These are phyloP conservation scores for Ettlia oleoabundans DNA, from an alignment of 139 green algal genomes.

Conservation along the genomic window DNA sequence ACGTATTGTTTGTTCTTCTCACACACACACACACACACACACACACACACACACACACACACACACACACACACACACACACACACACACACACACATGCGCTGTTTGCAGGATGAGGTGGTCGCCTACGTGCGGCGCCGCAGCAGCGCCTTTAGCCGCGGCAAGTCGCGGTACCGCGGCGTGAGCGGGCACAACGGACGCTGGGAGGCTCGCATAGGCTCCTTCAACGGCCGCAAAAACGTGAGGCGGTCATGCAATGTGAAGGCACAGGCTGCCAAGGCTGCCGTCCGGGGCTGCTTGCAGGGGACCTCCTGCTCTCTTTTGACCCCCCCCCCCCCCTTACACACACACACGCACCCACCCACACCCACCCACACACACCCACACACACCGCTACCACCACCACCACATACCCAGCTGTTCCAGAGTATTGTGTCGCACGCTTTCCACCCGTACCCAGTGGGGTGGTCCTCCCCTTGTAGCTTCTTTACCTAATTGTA, in stretches of 20 bases:
- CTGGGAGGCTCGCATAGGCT: conserved; percentile 77
- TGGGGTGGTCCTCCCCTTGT: no score
- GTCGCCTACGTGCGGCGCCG: conserved; percentile 63
- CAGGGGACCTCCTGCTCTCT: no score
- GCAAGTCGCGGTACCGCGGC: conserved; percentile 64
- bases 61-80: background rate
- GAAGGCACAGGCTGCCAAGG: no score
- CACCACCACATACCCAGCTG: no score
- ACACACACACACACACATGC: background rate
- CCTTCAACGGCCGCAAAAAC: conserved; percentile 71
- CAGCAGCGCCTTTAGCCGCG: conserved; percentile 64
- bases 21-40: background rate
- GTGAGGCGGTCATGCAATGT: conserved; percentile 43
- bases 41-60: background rate
- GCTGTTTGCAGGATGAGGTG: conserved; percentile 62
- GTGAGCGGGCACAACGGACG: conserved; percentile 66
- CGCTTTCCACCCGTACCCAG: no score
- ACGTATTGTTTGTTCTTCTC: background rate
- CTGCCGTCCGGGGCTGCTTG: no score
- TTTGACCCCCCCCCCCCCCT: no score
- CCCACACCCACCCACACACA: no score
- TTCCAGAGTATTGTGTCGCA: no score
- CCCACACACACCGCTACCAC: no score
- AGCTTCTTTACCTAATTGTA: no score
- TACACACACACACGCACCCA: no score